phyloP scores from a whole-genome alignment of 768 basidiomycete species.

The Rubroboletus pulcherrimus region DNA sequence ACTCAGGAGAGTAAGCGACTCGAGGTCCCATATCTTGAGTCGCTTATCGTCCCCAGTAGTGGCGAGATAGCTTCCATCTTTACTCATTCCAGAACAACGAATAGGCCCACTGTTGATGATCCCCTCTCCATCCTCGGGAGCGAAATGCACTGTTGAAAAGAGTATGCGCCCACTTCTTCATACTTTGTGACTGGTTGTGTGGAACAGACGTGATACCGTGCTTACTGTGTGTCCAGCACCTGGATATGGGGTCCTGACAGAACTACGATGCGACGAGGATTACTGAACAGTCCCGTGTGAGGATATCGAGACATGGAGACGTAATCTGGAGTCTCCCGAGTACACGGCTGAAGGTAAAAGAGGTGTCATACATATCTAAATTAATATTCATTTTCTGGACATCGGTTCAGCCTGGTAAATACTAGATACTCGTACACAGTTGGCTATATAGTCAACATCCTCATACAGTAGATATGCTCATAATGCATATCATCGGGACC shows the following conservation, averaged over 20 bases:
- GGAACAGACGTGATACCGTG: background rate
- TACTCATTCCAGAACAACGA: slow-evolving; percentile 53
- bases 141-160: slow-evolving; percentile 38
- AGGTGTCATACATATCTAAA: no score
- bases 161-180: slow-evolving; percentile 52
- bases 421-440: no score
- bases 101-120: slow-evolving; percentile 52
- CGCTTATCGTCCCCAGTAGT: slow-evolving; percentile 78
- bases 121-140: slow-evolving; percentile 29
- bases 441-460: no score
- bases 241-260: slow-evolving; percentile 64
- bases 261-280: slow-evolving; percentile 35
- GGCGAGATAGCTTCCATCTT: slow-evolving; percentile 44
- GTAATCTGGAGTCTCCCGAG: no score
- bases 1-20: slow-evolving; percentile 51
- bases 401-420: no score
- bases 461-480: no score
- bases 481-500: no score
- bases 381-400: no score
- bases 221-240: slow-evolving; percentile 53
- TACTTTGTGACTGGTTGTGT: background rate
- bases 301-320: slow-evolving; percentile 43
- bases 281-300: slow-evolving; percentile 44
- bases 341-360: no score
- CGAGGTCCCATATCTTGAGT: slow-evolving; percentile 71